Evolutionary conservation across 164 flowering plant genomes (phyloP).

Genomic region (Berberis thunbergii): DNA sequence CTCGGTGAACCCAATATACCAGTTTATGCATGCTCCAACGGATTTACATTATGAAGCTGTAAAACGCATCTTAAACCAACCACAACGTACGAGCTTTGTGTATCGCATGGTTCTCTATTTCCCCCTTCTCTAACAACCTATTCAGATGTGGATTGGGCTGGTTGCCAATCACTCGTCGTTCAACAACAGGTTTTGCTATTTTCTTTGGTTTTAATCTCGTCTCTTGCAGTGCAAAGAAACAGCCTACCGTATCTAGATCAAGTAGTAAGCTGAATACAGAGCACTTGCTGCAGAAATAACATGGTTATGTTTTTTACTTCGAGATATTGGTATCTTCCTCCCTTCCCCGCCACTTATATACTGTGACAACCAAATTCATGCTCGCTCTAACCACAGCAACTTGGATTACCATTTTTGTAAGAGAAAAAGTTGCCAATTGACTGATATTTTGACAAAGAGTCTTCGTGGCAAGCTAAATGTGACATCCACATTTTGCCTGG

Average conservation of each 20-base stretch:
- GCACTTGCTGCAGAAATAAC: neutral
- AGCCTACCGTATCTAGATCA: neutral
- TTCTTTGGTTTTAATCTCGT: neutral
- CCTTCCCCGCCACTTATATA: neutral
- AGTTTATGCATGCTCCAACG: neutral
- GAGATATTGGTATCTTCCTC: neutral
- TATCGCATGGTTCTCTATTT: neutral
- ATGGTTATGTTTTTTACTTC: neutral
- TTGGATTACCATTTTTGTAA: neutral
- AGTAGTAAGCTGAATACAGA: neutral
- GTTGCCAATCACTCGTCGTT: neutral
- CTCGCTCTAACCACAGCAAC: neutral
- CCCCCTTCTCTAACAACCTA: neutral
- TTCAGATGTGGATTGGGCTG: neutral
- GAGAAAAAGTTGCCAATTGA: neutral
- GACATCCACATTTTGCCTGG: neutral
- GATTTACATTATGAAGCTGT: neutral
- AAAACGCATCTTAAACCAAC: neutral
- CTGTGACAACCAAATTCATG: neutral
- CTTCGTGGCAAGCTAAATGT: neutral
- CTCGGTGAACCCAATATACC: neutral
- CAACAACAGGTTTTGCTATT: neutral
- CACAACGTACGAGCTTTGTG: neutral
- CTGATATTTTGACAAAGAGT: neutral
- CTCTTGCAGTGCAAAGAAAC: neutral